A percentile compares a stretch with the other conserved stretches of the same genome.
Conservation (phyloP, 1,139 yeast species). For the Lodderomyces theae region DNA sequence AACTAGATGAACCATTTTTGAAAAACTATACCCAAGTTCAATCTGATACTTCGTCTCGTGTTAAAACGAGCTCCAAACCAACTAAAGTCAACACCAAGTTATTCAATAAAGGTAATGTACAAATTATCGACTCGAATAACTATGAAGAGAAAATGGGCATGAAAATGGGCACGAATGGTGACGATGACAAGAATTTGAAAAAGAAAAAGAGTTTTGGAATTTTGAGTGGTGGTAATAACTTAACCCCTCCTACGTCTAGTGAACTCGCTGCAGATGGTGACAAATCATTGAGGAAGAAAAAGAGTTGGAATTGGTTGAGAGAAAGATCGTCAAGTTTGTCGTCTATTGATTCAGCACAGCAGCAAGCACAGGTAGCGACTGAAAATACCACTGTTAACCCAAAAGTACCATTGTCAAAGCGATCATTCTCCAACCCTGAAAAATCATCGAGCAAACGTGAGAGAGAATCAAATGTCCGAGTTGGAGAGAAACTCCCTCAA, state of each 20-base stretch:
- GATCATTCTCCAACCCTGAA: constrained; percentile 41
- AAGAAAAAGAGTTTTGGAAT: constrained; percentile 28
- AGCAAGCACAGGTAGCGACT: constrained; percentile 17
- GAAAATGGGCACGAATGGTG: constrained; percentile 3
- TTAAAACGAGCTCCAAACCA: constrained; percentile 8
- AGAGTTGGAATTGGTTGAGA: constrained; percentile 42
- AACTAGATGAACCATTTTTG: background rate
- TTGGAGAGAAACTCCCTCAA: background rate
- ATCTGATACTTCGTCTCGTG: background rate
- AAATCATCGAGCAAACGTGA: background rate
- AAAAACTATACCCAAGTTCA: background rate
- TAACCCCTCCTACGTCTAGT: constrained; percentile 2
- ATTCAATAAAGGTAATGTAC: constrained; percentile 14
- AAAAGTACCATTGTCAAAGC: constrained; percentile 16
- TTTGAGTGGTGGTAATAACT: constrained; percentile 8
- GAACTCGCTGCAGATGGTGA: constrained; percentile 13
- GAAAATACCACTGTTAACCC: background rate
- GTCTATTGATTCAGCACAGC: constrained; percentile 21
- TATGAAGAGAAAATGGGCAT: constrained; percentile 15
- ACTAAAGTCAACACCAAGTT: constrained; percentile 15
- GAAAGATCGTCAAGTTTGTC: constrained; percentile 35
- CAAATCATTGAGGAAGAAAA: constrained; percentile 33
- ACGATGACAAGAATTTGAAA: constrained; percentile 7
- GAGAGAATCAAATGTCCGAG: background rate
- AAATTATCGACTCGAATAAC: constrained; percentile 16